Conservation (phyloP, 495 filamentous ascomycete genomes). For the Talaromyces stipitatus region DNA sequence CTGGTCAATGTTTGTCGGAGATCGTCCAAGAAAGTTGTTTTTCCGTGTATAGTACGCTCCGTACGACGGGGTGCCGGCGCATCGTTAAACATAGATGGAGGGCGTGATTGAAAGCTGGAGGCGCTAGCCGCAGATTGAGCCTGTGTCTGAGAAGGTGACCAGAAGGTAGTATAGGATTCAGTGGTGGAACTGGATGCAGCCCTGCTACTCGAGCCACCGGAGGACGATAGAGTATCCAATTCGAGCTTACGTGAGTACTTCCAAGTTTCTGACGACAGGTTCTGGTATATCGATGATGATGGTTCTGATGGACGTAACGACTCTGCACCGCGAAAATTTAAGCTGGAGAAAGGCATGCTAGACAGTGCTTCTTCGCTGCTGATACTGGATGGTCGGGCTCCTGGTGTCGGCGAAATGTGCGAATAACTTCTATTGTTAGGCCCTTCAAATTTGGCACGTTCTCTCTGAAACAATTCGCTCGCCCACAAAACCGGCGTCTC, state of each 20-base stretch:
- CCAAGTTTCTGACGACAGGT: constrained; percentile 60
- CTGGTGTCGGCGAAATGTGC: constrained; percentile 34
- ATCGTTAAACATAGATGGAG: constrained; percentile 39
- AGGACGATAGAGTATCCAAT: constrained; percentile 42
- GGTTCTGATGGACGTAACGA: constrained; percentile 29
- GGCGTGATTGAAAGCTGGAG: constrained; percentile 43
- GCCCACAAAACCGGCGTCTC: constrained; percentile 90
- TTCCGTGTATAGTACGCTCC: constrained; percentile 39
- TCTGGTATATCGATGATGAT: constrained; percentile 44
- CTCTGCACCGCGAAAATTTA: constrained; percentile 34
- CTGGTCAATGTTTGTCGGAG: constrained; percentile 75
- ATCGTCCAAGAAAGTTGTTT: constrained; percentile 61
- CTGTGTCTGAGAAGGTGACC: constrained; percentile 68
- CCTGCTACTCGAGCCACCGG: constrained; percentile 51
- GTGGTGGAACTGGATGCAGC: constrained; percentile 54
- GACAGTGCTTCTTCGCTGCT: constrained; percentile 42
- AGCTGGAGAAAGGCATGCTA: constrained; percentile 19
- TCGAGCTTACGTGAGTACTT: constrained; percentile 39
- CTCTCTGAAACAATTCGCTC: constrained; percentile 76
- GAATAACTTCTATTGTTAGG: constrained; percentile 40
- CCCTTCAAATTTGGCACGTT: constrained; percentile 69
- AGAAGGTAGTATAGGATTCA: constrained; percentile 77
- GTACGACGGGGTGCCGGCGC: constrained; percentile 22
- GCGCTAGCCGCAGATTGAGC: constrained; percentile 54
- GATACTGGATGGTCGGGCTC: constrained; percentile 41